Evolutionary conservation across 2,329 filamentous ascomycete species (phyloP).

Genomic region (Berkeleyomyces basicola): DNA sequence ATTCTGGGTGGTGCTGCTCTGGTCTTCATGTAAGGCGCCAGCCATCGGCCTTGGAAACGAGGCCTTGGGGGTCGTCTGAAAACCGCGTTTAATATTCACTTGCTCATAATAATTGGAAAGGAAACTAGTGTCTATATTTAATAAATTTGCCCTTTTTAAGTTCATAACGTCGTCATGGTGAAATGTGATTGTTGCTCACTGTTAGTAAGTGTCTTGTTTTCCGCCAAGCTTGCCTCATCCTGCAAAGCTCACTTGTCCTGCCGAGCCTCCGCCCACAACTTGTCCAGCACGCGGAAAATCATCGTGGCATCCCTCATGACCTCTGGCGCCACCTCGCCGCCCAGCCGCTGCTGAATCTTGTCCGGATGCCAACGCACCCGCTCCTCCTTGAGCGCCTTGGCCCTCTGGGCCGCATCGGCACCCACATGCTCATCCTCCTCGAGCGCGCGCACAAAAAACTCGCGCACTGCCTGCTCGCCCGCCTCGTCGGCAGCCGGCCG

Average conservation of each 20-base stretch:
- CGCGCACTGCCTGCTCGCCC: conserved; percentile 40
- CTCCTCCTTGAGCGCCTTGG: conserved; percentile 55
- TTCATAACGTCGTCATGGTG: background rate
- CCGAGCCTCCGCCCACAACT: conserved; percentile 32
- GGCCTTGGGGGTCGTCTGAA: background rate
- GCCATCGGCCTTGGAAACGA: background rate
- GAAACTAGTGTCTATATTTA: background rate
- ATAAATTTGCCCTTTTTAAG: background rate
- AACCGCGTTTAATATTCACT: background rate
- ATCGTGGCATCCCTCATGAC: conserved; percentile 70
- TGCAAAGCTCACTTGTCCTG: background rate
- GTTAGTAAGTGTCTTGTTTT: too few relatives aligned
- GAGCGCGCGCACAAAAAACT: conserved; percentile 42
- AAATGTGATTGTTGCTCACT: background rate
- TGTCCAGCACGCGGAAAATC: conserved; percentile 81
- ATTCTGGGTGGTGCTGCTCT: conserved; percentile 31
- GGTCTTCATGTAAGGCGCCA: conserved; percentile 24
- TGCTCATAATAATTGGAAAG: background rate
- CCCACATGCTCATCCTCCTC: conserved; percentile 19
- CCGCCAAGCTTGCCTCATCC: background rate
- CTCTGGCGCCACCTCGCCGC: conserved; percentile 50
- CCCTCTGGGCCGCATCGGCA: conserved; percentile 27
- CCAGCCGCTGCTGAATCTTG: conserved; percentile 84
- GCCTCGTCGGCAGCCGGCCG: background rate
- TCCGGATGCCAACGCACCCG: conserved; percentile 93